Evolutionary conservation across 1,139 yeast species (phyloP), one percentile per base, ranked within the genome.

Genomic region (Scheffersomyces parashehatae): DNA sequence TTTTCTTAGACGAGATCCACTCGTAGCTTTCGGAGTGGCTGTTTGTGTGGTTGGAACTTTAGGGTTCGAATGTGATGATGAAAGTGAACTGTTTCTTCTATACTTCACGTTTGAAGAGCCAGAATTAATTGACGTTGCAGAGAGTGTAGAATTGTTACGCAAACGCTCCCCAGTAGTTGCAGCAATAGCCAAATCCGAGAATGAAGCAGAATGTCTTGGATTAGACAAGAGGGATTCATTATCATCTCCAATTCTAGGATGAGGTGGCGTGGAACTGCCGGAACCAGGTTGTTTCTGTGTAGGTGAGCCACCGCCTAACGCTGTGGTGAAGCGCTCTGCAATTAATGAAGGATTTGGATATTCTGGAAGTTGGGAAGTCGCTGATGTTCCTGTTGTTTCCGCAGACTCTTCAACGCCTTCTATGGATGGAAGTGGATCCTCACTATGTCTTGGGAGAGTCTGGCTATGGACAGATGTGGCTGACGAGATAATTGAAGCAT

Each of bases 81-180:
- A 38, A 10, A 50, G 39, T 5, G 55, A 51, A 28, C 53, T 46
- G 26, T 52, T 51, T 28, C 59, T 45, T 34, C 55, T 41, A 24
- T 41, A 43, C 30, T 49, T 45, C 15, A 34, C 28, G 24, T 38
- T 40, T 4, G 45, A 30, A 10, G 30, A 28, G 5, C 38, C 33
- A 15, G 48, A 36, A 12, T 37, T 36, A 12, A 28, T 29, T 7
- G 53, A 44, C 9, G 43, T 28, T 7, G 41, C 28, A n/a, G 51
- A 46, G 4, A 42, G 31, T 4, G 44, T 41, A 5, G 50, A 44
- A 24, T 44, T 39, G 28, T 40, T 44, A 10, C 48, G 40, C 16
- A 37, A 34, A 15, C 36, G 39, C 11, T 46, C 48, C 8, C 20
- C 30, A 16, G 28, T 13, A 35, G 24, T 12, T 16, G 35, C 35